These are phyloP conservation scores for Trichoderma hamatum DNA, from an alignment of 2,329 filamentous ascomycete species.

Conservation along the genomic window DNA sequence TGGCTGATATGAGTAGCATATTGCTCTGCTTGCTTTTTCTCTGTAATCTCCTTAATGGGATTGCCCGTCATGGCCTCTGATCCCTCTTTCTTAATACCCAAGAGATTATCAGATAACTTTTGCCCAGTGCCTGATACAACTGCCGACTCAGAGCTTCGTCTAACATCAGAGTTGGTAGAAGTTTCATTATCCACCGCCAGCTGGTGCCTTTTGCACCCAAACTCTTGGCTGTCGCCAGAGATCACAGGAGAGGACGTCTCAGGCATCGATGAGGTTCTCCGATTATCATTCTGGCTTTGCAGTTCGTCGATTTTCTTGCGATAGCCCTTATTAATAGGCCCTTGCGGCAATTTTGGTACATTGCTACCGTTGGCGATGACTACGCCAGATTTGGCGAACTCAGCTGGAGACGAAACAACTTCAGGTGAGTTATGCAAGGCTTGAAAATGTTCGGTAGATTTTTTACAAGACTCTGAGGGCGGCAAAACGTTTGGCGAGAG, in stretches of 20 bases:
- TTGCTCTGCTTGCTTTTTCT: neutral
- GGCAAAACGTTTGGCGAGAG: conserved; percentile 24
- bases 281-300: neutral
- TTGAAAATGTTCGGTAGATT: conserved; percentile 24
- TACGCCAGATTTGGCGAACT: neutral
- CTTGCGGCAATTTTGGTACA: neutral
- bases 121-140: neutral
- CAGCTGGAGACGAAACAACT: conserved; percentile 19
- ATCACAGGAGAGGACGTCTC: conserved; percentile 1
- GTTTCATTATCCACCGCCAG: neutral
- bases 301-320: conserved; percentile 3
- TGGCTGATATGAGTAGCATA: neutral
- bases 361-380: conserved; percentile 32
- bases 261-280: conserved; percentile 18
- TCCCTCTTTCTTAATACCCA: neutral
- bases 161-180: neutral
- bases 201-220: neutral
- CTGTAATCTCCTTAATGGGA: neutral
- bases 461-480: neutral
- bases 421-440: conserved; percentile 37
- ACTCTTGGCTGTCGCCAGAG: neutral
- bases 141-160: conserved; percentile 15
- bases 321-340: neutral
- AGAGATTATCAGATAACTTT: neutral
- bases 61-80: neutral